Evolutionary conservation across 1,284 basidiomycete species (phyloP).

Genomic region (Ganoderma sinense): DNA sequence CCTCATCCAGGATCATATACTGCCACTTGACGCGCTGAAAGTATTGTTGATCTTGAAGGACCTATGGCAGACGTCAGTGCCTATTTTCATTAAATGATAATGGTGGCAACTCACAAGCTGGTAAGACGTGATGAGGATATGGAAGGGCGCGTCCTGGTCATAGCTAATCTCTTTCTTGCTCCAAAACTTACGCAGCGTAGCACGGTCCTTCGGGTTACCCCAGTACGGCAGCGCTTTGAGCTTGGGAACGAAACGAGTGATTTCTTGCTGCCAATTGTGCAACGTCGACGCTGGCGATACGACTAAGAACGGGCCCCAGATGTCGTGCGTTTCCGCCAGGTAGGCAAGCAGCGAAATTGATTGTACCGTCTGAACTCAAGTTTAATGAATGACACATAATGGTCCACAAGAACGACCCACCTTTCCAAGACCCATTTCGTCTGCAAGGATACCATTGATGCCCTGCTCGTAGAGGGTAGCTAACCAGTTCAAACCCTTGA

Average conservation of each 20-base stretch:
- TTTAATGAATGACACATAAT: conserved; percentile 5
- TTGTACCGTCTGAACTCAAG: conserved; percentile 86
- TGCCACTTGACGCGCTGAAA: conserved; percentile 99
- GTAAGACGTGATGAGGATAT: conserved; percentile 97
- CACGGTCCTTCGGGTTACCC: conserved; percentile 97
- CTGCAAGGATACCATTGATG: conserved; percentile 97
- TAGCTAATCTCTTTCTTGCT: conserved; percentile 98
- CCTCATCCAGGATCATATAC: conserved; percentile 99
- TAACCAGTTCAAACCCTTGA: conserved; percentile 99
- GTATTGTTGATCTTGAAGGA: conserved; percentile 98
- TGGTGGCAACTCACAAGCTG: conserved; percentile 73
- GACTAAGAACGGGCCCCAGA: conserved; percentile 99
- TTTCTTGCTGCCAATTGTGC: conserved; percentile 99
- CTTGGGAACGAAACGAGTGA: conserved; percentile 93
- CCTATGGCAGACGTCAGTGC: conserved; percentile 48
- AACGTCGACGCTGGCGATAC: conserved; percentile 98
- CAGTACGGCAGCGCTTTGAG: conserved; percentile 98
- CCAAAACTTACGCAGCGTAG: conserved; percentile 97
- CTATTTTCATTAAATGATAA: not conserved
- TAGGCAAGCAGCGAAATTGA: conserved; percentile 98
- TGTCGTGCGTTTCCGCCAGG: conserved; percentile 96
- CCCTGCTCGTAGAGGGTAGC: conserved; percentile 99
- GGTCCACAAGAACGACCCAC: conserved; percentile 45
- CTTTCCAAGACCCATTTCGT: conserved; percentile 99
- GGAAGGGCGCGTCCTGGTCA: conserved; percentile 95